Evolutionary conservation across 1,284 basidiomycete genomes (phyloP), one percentile per base, ranked within the genome.

Genomic region (Porogramme epimiltina): DNA sequence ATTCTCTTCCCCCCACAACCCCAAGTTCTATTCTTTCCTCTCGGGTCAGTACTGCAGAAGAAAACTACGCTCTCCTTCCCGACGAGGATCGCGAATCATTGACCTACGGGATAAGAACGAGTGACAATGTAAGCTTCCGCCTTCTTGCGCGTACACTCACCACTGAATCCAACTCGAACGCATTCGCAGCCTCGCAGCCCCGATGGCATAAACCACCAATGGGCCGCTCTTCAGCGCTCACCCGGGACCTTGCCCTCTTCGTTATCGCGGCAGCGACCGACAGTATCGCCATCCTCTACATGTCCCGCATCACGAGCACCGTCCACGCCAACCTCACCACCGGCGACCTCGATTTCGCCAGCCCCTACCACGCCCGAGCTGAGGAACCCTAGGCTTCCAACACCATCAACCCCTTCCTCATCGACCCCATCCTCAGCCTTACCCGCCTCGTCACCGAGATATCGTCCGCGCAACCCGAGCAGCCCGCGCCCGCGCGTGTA

Each of bases 331-430:
- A 61, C 20, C 36, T 49, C 10, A 36, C 43, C 40, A 44, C 50
- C 25, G 55, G 40, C 19, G 55, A 54, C 18, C 56, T 64, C 24
- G 60, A 63, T 24, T 52, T 61, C 34, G 56, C 60, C 11, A 63
- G 56, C 47, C 56, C 61, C 1, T 66, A 66, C 49, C 50, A 61
- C 39, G n/a, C n/a, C n/a, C n/a, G n/a, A n/a, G n/a, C n/a, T n/a
- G n/a, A n/a, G n/a, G 60, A 62, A 34, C 59, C 64, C 28, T 66
- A 66, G 51, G 34, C 43, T 42, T 56, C 52, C 25, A 60, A 59
- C n/a, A n/a, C 40, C 18, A 49, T 59, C 31, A 53, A 62, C 16
- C 42, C 61, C 22, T 60, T 62, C 5, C 49, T 33, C 36, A 55
- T 63, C 38, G 52, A 54, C 2, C 62, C 64, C 20, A 56, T 64